phyloP scores from a whole-genome alignment of 139 green algal genomes.

The Picochlorum sp. region DNA sequence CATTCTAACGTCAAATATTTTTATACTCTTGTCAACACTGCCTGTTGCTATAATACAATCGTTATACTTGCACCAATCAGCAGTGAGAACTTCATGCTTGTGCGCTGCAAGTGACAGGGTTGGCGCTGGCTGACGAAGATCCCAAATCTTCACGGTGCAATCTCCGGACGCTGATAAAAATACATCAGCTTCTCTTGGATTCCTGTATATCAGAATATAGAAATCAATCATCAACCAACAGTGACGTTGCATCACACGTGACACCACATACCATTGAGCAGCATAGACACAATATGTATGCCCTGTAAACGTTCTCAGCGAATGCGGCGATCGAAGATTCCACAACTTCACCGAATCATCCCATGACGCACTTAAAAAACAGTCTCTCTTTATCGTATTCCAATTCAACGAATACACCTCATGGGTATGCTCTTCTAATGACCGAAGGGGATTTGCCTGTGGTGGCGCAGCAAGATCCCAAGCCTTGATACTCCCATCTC shows the following conservation, averaged over 20 bases:
- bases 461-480: conserved; percentile 76
- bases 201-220: conserved; percentile 39
- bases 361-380: conserved; percentile 86
- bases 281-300: conserved; percentile 98
- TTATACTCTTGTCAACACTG: conserved; percentile 90
- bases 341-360: conserved; percentile 96
- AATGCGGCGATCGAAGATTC: conserved; percentile 44
- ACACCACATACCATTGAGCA: conserved; percentile 60
- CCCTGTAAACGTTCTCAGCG: conserved; percentile 66
- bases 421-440: conserved; percentile 79
- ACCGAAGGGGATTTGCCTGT: conserved; percentile 73
- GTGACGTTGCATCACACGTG: background rate
- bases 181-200: conserved; percentile 63
- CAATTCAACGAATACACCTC: conserved; percentile 85
- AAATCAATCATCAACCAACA: background rate
- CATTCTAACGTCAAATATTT: conserved; percentile 74
- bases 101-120: conserved; percentile 79
- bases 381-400: conserved; percentile 75
- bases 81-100: conserved; percentile 62
- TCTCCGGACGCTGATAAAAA: conserved; percentile 77
- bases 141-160: conserved; percentile 80
- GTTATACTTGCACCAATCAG: conserved; percentile 97
- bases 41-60: conserved; percentile 85
- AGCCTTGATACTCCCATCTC: conserved; percentile 90
- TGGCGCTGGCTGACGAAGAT: conserved; percentile 64